Evolutionary conservation across 2,329 filamentous ascomycete species (phyloP).

Genomic region (Madurella mycetomatis): DNA sequence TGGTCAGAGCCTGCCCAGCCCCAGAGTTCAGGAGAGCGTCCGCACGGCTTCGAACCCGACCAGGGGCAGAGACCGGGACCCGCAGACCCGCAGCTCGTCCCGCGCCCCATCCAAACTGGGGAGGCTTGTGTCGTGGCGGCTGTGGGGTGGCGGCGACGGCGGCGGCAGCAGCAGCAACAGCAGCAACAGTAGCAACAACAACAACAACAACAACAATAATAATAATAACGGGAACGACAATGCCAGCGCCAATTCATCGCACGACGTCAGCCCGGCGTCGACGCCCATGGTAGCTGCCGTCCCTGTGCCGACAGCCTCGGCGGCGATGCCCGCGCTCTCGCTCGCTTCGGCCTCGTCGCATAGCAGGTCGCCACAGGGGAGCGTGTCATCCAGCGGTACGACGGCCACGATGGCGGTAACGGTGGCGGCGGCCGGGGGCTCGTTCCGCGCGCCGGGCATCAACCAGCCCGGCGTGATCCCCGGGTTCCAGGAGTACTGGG

Average conservation of each 20-base stretch:
- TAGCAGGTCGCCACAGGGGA: constrained; percentile 19
- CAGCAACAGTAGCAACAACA: constrained; percentile 36
- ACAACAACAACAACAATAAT: too few species aligned
- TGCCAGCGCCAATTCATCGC: constrained; percentile 1
- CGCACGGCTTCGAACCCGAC: constrained; percentile 23
- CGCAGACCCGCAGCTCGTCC: background rate
- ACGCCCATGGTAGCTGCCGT: constrained; percentile 7
- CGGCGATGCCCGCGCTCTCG: constrained; percentile 12
- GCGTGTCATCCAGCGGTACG: constrained; percentile 24
- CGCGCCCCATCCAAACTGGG: constrained; percentile 24
- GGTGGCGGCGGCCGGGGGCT: constrained; percentile 23
- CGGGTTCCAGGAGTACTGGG: constrained; percentile 60
- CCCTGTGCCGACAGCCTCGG: background rate
- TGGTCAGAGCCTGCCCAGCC: constrained; percentile 33
- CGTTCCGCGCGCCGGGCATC: constrained; percentile 60
- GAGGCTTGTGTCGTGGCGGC: constrained; percentile 35
- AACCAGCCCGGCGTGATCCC: constrained; percentile 73
- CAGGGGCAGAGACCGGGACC: background rate
- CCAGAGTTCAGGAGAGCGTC: constrained; percentile 21
- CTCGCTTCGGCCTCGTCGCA: background rate
- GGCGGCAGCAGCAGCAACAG: constrained; percentile 15
- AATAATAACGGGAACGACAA: constrained; percentile 13
- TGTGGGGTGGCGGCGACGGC: constrained; percentile 35
- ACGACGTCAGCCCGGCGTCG: constrained; percentile 13
- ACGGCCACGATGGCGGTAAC: background rate